Evolutionary conservation across 441 rosid genomes (phyloP), one percentile per base, ranked within the genome.

Genomic region (Gossypium davidsonii): DNA sequence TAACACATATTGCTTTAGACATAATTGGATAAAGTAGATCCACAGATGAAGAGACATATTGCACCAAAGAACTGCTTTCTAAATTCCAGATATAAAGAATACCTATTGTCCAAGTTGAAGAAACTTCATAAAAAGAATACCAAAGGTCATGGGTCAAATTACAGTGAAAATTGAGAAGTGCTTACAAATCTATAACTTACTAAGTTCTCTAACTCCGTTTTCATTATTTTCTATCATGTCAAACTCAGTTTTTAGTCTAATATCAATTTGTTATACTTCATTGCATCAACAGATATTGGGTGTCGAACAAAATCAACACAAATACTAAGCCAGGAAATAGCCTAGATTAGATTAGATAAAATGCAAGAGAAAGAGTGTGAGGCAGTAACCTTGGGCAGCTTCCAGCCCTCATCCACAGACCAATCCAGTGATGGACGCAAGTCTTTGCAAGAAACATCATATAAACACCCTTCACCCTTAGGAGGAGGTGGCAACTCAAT

Each of bases 401-500:
- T 84, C 98, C 97, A 91, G n/a, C 96, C 96, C 77, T 71, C 73
- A 39, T 80, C 74, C 6, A 64, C 72, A 70, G 91, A 90, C 97
- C 98, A 93, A 55, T 86, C 85, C 85, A 93, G 73, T 28, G 96
- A 83, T 74, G 98, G 98, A 63, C 96, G 90, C 55, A 90, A 69
- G 74, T 90, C 94, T 73, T 80, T 68, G 73, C 76, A 74, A 5
- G 2, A 64, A 76, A 76, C 94, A 9, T 82, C 86, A 71, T 89
- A 90, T 1, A 74, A 70, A 2, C 8, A 26, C 14, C 97, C 97
- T 87, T 93, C 94, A 8, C 98, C 98, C 60, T 14, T 37, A 6
- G 96, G 98, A 48, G 81, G 81, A 70, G 92, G 83, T 51, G 73
- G 82, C 87, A 91, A 82, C 23, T 88, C 89, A 55, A 91, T 48